Conservation (phyloP, 2,329 filamentous ascomycete genomes). For the Coniochaeta sp. region DNA sequence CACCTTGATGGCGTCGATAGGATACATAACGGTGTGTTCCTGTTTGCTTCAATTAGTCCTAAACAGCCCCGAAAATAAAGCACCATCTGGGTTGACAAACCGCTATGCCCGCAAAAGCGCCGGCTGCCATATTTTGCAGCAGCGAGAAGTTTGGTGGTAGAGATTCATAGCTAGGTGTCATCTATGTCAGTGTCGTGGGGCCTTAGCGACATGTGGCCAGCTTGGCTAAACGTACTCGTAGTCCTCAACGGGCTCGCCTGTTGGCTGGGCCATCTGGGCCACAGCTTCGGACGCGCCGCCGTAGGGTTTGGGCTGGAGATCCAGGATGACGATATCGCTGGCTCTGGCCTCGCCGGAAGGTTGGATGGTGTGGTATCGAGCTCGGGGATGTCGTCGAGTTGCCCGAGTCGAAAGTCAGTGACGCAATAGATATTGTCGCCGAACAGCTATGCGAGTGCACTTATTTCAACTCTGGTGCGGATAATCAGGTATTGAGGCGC, state of each 20-base stretch:
- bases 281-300: conserved; percentile 58
- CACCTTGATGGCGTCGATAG: conserved; percentile 96
- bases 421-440: conserved; percentile 6
- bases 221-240: conserved; percentile 49
- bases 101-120: conserved; percentile 93
- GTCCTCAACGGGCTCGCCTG: conserved; percentile 54
- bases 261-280: conserved; percentile 64
- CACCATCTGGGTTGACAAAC: conserved; percentile 41
- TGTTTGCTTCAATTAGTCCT: conserved; percentile 26
- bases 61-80: conserved; percentile 8
- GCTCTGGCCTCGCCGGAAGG: conserved; percentile 2
- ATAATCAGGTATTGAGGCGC: not conserved
- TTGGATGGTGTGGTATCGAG: conserved; percentile 2
- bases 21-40: conserved; percentile 99
- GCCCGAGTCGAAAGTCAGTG: not conserved
- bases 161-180: conserved; percentile 67
- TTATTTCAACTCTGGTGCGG: not conserved
- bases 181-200: conserved; percentile 13
- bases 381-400: not conserved
- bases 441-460: not conserved
- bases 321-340: conserved; percentile 47
- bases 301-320: conserved; percentile 52
- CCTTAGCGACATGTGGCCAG: not conserved
- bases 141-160: conserved; percentile 92
- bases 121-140: conserved; percentile 88